Percentiles rank a stretch among this genome's conserved stretches.
Evolutionary conservation across 2,329 filamentous ascomycete genomes (phyloP).

Genomic region (Diplodia sapinea): DNA sequence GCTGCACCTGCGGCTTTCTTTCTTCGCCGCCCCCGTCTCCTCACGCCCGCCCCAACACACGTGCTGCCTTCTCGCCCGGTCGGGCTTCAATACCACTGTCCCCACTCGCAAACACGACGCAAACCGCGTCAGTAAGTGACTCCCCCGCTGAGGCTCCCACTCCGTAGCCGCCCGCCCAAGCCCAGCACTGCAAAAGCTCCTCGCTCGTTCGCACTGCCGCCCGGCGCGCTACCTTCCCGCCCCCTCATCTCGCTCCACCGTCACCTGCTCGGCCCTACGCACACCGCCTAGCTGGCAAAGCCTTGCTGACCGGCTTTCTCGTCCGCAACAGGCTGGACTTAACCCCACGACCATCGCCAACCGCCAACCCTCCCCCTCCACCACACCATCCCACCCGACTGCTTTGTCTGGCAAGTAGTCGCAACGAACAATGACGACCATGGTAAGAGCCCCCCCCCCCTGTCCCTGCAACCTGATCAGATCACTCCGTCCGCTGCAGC

Average conservation of each 20-base stretch:
- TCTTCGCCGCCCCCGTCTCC: neutral
- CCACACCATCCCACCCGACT: conserved; percentile 25
- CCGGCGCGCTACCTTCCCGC: conserved; percentile 28
- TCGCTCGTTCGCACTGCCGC: conserved; percentile 9
- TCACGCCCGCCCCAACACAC: conserved; percentile 9
- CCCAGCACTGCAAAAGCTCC: conserved; percentile 32
- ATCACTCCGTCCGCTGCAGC: conserved; percentile 1
- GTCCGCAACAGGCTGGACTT: conserved; percentile 47
- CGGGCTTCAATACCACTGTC: conserved; percentile 30
- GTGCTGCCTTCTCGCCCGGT: conserved; percentile 19
- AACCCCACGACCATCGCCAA: conserved; percentile 37
- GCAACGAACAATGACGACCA: conserved; percentile 63
- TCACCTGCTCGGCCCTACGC: conserved; percentile 45
- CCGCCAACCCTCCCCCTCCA: conserved; percentile 36
- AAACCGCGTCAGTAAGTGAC: conserved; percentile 27
- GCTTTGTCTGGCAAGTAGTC: conserved; percentile 30
- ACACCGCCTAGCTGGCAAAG: conserved; percentile 52
- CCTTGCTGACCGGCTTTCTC: conserved; percentile 48
- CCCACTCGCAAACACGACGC: conserved; percentile 28
- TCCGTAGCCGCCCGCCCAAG: conserved; percentile 26
- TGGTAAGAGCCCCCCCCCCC: conserved; percentile 59
- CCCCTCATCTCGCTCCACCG: conserved; percentile 33
- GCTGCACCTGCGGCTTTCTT: conserved; percentile 7
- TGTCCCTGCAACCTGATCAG: conserved; percentile 43
- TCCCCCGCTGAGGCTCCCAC: conserved; percentile 36